Conservation (phyloP, 108 stramenopile species). For the Skeletonema menzelii region DNA sequence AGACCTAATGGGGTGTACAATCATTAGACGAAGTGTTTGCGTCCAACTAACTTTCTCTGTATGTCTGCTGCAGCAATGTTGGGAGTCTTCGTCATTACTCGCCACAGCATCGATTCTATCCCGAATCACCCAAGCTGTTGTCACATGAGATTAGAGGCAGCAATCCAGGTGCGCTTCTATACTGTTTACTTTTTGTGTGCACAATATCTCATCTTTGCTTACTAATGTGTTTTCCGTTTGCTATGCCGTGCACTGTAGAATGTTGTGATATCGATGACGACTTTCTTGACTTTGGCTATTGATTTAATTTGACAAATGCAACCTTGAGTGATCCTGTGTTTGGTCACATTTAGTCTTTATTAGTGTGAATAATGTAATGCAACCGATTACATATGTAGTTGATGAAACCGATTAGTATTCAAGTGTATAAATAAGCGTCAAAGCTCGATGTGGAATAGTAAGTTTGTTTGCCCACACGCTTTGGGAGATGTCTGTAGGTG, state of each 20-base stretch:
- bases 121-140: conserved; percentile 70
- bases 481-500: not conserved
- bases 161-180: conserved; percentile 10
- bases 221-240: not conserved
- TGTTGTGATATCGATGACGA: not conserved
- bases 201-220: not conserved
- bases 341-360: not conserved
- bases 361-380: not conserved
- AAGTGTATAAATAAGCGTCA: no score
- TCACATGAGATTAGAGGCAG: conserved; percentile 71
- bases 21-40: not conserved
- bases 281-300: not conserved
- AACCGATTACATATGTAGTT: no score
- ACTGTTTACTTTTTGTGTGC: not conserved
- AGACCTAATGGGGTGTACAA: not conserved
- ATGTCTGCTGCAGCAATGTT: conserved; percentile 52
- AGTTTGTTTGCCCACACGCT: no score
- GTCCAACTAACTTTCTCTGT: not conserved
- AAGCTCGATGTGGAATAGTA: no score
- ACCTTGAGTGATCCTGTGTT: not conserved
- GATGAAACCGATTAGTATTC: no score
- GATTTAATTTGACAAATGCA: not conserved
- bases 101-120: conserved; percentile 87
- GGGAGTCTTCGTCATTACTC: conserved; percentile 73
- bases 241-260: not conserved